Conservation (phyloP, 1,284 basidiomycete genomes). For the Acaromyces ingoldii region DNA sequence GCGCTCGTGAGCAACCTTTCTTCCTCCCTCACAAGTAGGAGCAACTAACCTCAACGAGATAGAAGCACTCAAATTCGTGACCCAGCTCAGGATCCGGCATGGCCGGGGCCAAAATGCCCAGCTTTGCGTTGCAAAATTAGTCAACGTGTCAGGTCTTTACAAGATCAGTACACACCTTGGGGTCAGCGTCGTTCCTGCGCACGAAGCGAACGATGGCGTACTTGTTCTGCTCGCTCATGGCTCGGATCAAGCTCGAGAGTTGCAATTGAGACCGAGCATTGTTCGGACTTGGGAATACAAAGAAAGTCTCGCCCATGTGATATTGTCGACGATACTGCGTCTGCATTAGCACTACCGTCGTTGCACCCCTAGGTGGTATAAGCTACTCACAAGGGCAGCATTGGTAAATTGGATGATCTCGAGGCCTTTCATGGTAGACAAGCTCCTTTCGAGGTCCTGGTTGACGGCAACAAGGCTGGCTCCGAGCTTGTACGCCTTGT, state of each 20-base stretch:
- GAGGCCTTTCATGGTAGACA: slow-evolving; percentile 55
- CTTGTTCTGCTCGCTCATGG: slow-evolving; percentile 64
- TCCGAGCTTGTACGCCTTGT: slow-evolving; percentile 86
- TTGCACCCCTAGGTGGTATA: no score
- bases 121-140: slow-evolving; percentile 2
- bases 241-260: slow-evolving; percentile 77
- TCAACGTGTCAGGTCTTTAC: not conserved
- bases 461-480: slow-evolving; percentile 74
- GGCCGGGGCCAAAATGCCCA: slow-evolving; percentile 36
- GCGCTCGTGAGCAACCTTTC: not conserved
- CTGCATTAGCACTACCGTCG: no score
- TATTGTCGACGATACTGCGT: slow-evolving; percentile 57
- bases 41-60: slow-evolving; percentile 9
- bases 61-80: slow-evolving; percentile 26
- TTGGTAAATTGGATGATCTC: slow-evolving; percentile 82
- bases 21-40: not conserved
- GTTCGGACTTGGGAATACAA: slow-evolving; percentile 72
- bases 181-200: slow-evolving; percentile 65
- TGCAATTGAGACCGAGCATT: slow-evolving; percentile 71
- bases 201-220: slow-evolving; percentile 80
- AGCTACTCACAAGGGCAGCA: slow-evolving; percentile 59
- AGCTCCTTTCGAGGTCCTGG: slow-evolving; percentile 3
- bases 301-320: slow-evolving; percentile 78
- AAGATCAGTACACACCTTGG: slow-evolving; percentile 72
- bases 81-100: slow-evolving; percentile 11